Base-by-base conservation (phyloP, 306 rosid species). In the Quercus bicolor region DNA sequence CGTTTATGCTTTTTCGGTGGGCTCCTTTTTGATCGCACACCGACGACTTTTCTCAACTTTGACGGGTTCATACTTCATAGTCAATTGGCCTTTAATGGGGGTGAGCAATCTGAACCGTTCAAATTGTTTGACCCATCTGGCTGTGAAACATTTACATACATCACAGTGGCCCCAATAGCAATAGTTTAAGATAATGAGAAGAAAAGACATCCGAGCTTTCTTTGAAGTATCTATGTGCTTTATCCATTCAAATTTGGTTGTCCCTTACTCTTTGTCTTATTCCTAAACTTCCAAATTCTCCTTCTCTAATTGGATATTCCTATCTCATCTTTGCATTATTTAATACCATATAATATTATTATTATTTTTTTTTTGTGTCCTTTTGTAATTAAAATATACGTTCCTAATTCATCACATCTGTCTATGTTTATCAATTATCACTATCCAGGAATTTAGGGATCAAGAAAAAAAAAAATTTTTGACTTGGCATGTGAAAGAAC, bases 11-110 rank as follows among this genome's bases (percentile, higher is more conserved):
- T 8, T 8, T 34, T 2, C 1, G 61, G 78, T 79, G 57, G 82
- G 20, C 73, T 72, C 56, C 31, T 53, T 29, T 62, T 73, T 56
- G 21, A 62, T 15, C 48, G 78, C 55, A 43, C 48, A 23, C 28
- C 37, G 12, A 13, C 51, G 82, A 78, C 82, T 60, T 60, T 72
- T 78, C 82, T 12, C 5, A 55, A 48, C 6, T 52, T 33, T 53
- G 56, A 18, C 70, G 54, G 66, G 14, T 23, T 77, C 69, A 43
- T 34, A 71, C 45, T 40, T 8, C 45, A 40, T 40, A 8, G 77
- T 78, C 82, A 78, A n/a, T 24, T 1, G 7, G 4, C 21, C 2
- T 33, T 68, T 68, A 40, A 40, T 8, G n/a, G 18, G 19, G 19
- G 10, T 4, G 6, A 2, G 29, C 61, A 70, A 45, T 78, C 81